Conservation (phyloP, 2,329 filamentous ascomycete species). For the Amphichorda felina region DNA sequence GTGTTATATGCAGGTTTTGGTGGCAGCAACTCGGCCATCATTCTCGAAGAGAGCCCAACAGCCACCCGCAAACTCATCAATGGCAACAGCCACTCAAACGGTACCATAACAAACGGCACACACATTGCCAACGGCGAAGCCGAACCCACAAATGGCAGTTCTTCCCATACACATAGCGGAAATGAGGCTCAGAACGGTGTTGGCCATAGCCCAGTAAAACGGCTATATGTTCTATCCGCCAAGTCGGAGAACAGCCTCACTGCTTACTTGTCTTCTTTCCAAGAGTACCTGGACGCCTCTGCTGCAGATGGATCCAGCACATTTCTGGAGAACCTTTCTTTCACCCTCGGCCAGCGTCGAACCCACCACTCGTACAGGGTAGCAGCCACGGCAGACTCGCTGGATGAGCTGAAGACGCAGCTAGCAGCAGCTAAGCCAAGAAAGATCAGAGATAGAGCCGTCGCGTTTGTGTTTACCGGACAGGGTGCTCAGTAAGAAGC, state of each 20-base stretch:
- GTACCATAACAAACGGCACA: neutral
- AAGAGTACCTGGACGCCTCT: slow-evolving; percentile 28
- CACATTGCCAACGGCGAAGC: neutral
- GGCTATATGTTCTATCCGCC: slow-evolving; percentile 28
- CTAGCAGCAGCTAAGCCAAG: slow-evolving; percentile 4
- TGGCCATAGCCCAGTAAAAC: slow-evolving; percentile 9
- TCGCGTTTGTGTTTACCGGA: slow-evolving; percentile 19
- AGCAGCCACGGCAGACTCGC: slow-evolving; percentile 13
- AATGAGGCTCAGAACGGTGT: slow-evolving; percentile 6
- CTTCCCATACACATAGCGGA: no score
- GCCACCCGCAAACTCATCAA: neutral
- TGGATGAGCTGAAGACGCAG: slow-evolving; percentile 22
- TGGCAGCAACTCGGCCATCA: slow-evolving; percentile 28
- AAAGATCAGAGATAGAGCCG: slow-evolving; percentile 5
- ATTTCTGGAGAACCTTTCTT: slow-evolving; percentile 33
- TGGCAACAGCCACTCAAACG: neutral
- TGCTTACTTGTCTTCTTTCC: slow-evolving; percentile 21
- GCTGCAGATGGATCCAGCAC: slow-evolving; percentile 17
- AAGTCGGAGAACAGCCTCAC: slow-evolving; percentile 18
- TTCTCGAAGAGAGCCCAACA: slow-evolving; percentile 15
- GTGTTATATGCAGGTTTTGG: slow-evolving; percentile 24
- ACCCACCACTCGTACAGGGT: slow-evolving; percentile 5
- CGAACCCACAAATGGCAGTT: no score
- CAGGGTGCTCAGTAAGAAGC: slow-evolving; percentile 11
- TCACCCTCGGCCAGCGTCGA: slow-evolving; percentile 32